Evolutionary conservation across 768 basidiomycete species (phyloP).

Genomic region (Kwoniella sp.): DNA sequence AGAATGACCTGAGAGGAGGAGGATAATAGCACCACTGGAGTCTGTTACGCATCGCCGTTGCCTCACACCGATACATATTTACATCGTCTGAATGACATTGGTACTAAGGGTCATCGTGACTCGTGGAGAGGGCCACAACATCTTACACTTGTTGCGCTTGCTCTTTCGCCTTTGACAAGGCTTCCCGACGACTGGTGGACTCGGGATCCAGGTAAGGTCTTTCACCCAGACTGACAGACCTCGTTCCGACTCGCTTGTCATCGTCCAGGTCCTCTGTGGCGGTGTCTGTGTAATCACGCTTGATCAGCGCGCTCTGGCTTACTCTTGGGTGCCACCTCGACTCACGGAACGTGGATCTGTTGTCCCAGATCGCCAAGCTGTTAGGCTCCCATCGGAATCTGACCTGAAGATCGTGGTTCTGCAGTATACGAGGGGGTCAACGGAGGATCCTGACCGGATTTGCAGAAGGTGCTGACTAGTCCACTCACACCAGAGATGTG

Average conservation of each 20-base stretch:
- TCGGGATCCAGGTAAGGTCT: slow-evolving; percentile 60
- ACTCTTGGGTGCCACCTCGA: too few relatives aligned
- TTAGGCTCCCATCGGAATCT: slow-evolving; percentile 60
- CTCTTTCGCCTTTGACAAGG: slow-evolving; percentile 13
- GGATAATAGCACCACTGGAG: too few relatives aligned
- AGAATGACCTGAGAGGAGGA: too few relatives aligned
- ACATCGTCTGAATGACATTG: too few relatives aligned
- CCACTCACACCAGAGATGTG: slow-evolving; percentile 59
- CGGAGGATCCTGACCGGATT: too few relatives aligned
- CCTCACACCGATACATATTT: too few relatives aligned
- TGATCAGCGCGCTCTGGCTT: too few relatives aligned
- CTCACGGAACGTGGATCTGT: slow-evolving; percentile 58
- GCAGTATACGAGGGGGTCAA: background rate
- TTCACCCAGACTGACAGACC: slow-evolving; percentile 64
- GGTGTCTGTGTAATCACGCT: slow-evolving; percentile 13
- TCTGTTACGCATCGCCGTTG: too few relatives aligned
- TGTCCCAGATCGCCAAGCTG: slow-evolving; percentile 68
- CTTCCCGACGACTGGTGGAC: slow-evolving; percentile 30
- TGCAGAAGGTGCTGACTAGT: too few relatives aligned
- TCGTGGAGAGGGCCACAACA: background rate
- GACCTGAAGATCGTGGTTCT: slow-evolving; percentile 65
- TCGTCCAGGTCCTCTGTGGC: slow-evolving; percentile 37
- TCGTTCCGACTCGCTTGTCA: slow-evolving; percentile 57
- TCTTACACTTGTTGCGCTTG: background rate
- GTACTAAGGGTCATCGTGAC: too few relatives aligned